Base-by-base conservation (phyloP, 2,329 filamentous ascomycete genomes). In the Hypoxylon sp. region DNA sequence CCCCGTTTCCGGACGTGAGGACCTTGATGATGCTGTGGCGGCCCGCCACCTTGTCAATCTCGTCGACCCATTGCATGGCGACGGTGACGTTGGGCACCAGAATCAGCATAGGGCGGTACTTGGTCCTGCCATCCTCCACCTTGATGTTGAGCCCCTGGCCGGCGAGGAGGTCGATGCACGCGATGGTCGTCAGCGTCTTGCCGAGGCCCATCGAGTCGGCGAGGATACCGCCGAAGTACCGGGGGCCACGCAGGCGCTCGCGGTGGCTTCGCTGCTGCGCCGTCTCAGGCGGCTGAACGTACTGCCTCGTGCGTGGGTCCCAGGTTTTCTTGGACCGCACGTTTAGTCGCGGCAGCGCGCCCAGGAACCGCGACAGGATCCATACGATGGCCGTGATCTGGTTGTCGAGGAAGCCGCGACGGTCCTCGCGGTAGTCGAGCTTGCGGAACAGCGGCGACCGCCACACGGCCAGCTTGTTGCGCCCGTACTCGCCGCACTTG, bases 131-230 rank as follows among this genome's bases (percentile, higher is more conserved):
- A 3, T 55, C 11, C 27, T 61, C 45, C 1, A 4, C 13, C 4
- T 6, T 20, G 5, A 55, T 43, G 20, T 70, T 69, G 1, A 71
- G 48, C 4, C 26, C 37, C 20, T 70, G 67, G 2, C 48, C 53
- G 1, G 63, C 57, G 9, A 72, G 21, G 3, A 72, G 49, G 7
- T 64, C 53, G 1, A 70, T 9, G 8, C 62, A 56, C 10, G 69
- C 63, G 35, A 69, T 58, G 0, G 61, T 65, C 3, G 60, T 61
- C 2, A 72, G 45, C 0, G 69, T 72, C 49, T 72, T 72, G 1
- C 69, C 69, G 1, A 72, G 55, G 4, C 69, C 69, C 69, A 72
- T 70, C 0, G 67, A 70, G 23, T 72, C 69, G 0, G 68, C 69
- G 1, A 70, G 54, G 10, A 72, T 70, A 13, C 63, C 68, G n/a